Conservation (phyloP, 2,329 filamentous ascomycete species). For the Knoxdaviesia proteae region DNA sequence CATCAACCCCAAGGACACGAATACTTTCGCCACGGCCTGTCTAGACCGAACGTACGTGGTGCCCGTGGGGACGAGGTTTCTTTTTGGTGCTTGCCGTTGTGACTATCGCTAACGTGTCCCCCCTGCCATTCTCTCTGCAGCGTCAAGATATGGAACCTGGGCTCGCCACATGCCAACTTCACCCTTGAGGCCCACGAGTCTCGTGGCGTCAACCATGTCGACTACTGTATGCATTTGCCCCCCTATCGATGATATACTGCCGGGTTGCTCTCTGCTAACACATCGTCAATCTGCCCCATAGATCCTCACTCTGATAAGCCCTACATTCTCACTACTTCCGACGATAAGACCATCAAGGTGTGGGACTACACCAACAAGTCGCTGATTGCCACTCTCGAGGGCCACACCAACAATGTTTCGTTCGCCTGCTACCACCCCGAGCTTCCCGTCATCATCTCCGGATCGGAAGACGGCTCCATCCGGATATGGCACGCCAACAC, state of each 20-base stretch:
- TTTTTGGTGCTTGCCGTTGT: too few species aligned
- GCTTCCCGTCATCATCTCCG: slow-evolving; percentile 89
- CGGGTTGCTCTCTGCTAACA: not conserved
- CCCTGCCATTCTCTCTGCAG: slow-evolving; percentile 22
- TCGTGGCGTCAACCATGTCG: slow-evolving; percentile 95
- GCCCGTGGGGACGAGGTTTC: not conserved
- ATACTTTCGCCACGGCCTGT: slow-evolving; percentile 81
- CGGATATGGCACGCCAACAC: slow-evolving; percentile 99
- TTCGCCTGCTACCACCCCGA: slow-evolving; percentile 97
- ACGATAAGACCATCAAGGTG: slow-evolving; percentile 90
- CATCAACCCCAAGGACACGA: slow-evolving; percentile 95
- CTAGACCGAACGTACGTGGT: slow-evolving; percentile 40
- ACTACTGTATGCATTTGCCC: slow-evolving; percentile 34
- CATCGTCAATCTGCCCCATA: not conserved
- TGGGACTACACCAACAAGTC: slow-evolving; percentile 99
- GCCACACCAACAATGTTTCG: slow-evolving; percentile 93
- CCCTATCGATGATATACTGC: not conserved
- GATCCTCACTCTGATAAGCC: slow-evolving; percentile 51
- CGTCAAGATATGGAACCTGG: slow-evolving; percentile 94
- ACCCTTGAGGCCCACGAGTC: slow-evolving; percentile 93
- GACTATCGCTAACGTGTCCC: not conserved
- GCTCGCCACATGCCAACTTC: slow-evolving; percentile 84
- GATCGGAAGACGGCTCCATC: slow-evolving; percentile 90
- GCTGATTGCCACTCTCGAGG: slow-evolving; percentile 86
- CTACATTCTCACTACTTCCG: slow-evolving; percentile 88